A percentile compares a stretch with the other conserved stretches of the same genome.
phyloP scores from a whole-genome alignment of 768 basidiomycete genomes.

The Termitomyces sp. region DNA sequence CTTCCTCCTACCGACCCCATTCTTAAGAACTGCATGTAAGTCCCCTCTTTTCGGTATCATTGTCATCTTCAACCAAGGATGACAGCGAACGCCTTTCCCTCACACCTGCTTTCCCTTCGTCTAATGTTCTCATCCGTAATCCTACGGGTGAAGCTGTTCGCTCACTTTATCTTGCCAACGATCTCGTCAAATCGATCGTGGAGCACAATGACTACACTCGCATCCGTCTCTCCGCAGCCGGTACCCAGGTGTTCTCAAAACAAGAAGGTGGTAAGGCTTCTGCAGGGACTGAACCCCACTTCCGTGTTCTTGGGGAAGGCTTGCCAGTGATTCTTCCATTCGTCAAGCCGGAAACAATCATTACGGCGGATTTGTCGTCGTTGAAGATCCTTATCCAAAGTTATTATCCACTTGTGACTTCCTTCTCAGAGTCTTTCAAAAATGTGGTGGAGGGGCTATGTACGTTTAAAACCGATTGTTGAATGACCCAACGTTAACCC shows the following conservation, averaged over 20 bases:
- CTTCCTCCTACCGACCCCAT: constrained; percentile 65
- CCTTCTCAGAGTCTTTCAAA: constrained; percentile 58
- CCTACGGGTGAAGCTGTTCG: constrained; percentile 66
- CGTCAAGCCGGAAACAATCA: constrained; percentile 56
- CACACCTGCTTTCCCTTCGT: constrained; percentile 60
- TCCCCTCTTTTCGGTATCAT: constrained; percentile 5
- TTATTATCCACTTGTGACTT: constrained; percentile 76
- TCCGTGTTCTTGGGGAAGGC: constrained; percentile 81
- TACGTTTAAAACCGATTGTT: constrained; percentile 28
- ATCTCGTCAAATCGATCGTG: constrained; percentile 77
- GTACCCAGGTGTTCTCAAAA: constrained; percentile 88
- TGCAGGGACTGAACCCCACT: constrained; percentile 41
- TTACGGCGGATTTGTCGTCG: constrained; percentile 48
- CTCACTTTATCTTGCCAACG: constrained; percentile 85
- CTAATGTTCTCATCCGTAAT: constrained; percentile 84
- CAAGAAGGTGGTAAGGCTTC: constrained; percentile 69
- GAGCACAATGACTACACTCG: constrained; percentile 76
- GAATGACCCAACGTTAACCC: neutral
- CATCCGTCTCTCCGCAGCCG: constrained; percentile 86
- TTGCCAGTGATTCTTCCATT: constrained; percentile 81
- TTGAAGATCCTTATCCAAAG: constrained; percentile 65
- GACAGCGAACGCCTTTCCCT: constrained; percentile 70
- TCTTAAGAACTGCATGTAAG: constrained; percentile 70
- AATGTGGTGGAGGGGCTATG: constrained; percentile 45
- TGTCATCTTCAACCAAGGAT: neutral